A percentile compares a stretch with the other conserved stretches of the same genome.
Evolutionary conservation across 31 red algal species (phyloP).

Genomic region (Asparagopsis taxiformis): DNA sequence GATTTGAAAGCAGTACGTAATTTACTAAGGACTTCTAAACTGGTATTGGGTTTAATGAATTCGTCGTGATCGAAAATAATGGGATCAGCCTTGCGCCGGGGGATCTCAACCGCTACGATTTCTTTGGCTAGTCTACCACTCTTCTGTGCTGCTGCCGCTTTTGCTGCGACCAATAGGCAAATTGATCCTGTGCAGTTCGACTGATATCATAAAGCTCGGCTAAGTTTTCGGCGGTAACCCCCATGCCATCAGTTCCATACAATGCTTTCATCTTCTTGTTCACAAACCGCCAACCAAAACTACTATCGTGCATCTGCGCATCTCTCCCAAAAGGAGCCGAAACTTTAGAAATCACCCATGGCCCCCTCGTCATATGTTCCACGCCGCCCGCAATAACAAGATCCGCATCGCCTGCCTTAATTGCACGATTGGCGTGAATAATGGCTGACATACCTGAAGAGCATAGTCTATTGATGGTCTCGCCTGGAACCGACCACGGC

Average conservation of each 20-base stretch:
- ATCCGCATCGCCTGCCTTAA: constrained; percentile 24
- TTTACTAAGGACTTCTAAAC: constrained; percentile 33
- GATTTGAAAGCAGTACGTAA: constrained; percentile 51
- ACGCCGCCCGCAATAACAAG: constrained; percentile 59
- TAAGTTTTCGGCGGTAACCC: constrained; percentile 51
- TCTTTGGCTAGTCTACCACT: constrained; percentile 53
- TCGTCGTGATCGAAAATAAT: constrained; percentile 45
- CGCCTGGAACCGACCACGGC: constrained; percentile 20
- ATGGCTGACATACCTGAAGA: constrained; percentile 68
- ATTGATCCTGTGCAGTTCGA: constrained; percentile 73
- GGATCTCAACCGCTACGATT: constrained; percentile 54
- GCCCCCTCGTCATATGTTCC: constrained; percentile 65
- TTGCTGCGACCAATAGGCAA: constrained; percentile 52
- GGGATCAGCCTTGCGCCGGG: constrained; percentile 5
- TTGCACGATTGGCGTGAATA: constrained; percentile 14
- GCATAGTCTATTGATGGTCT: constrained; percentile 81
- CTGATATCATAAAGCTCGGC: constrained; percentile 34
- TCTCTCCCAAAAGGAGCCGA: constrained; percentile 5
- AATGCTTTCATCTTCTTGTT: too few species aligned
- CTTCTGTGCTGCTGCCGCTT: constrained; percentile 47
- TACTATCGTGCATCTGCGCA: constrained; percentile 29
- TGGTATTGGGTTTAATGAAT: constrained; percentile 17
- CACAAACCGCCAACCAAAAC: too few species aligned
- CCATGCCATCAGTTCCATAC: constrained; percentile 31
- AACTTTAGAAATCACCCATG: constrained; percentile 14